Percentiles rank a stretch among this genome's conserved stretches.
phyloP scores from a whole-genome alignment of 2,329 filamentous ascomycete genomes.

The Parafenestella ontariensis region DNA sequence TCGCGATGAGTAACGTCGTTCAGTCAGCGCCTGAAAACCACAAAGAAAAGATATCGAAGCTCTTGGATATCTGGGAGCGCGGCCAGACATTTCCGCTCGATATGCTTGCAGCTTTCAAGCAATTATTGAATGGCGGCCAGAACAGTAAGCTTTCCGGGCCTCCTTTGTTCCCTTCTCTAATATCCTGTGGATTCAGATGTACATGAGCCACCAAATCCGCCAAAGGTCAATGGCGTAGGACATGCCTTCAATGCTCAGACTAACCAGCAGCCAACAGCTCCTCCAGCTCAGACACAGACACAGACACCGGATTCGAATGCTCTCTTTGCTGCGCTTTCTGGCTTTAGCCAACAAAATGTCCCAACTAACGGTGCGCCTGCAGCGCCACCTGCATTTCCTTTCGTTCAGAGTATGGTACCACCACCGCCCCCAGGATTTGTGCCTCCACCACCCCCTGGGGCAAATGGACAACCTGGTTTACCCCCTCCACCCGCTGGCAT shows the following conservation, averaged over 20 bases:
- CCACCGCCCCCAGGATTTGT: conserved; percentile 44
- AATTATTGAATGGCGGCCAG: conserved; percentile 71
- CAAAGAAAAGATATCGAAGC: conserved; percentile 95
- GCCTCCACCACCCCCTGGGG: conserved; percentile 34
- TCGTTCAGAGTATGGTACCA: conserved; percentile 38
- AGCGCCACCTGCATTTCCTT: conserved; percentile 35
- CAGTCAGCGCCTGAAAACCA: conserved; percentile 88
- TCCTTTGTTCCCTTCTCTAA: conserved; percentile 18
- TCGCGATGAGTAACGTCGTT: conserved; percentile 94
- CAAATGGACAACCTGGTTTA: conserved; percentile 30
- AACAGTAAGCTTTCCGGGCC: conserved; percentile 66
- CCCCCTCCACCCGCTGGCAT: conserved; percentile 32
- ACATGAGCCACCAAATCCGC: conserved; percentile 37
- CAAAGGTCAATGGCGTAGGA: conserved; percentile 30
- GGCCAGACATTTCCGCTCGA: conserved; percentile 84
- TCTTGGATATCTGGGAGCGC: conserved; percentile 98
- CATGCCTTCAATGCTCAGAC: conserved; percentile 29
- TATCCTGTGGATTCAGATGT: conserved; percentile 18
- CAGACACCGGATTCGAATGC: conserved; percentile 36
- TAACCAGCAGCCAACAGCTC: conserved; percentile 36
- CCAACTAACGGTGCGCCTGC: conserved; percentile 37
- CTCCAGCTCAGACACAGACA: conserved; percentile 23
- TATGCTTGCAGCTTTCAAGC: conserved; percentile 83
- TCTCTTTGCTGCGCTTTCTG: conserved; percentile 44
- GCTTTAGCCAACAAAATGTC: conserved; percentile 36